These are phyloP conservation scores for Emmonsiellopsis sp. DNA, from an alignment of 2,329 filamentous ascomycete species.

Conservation along the genomic window DNA sequence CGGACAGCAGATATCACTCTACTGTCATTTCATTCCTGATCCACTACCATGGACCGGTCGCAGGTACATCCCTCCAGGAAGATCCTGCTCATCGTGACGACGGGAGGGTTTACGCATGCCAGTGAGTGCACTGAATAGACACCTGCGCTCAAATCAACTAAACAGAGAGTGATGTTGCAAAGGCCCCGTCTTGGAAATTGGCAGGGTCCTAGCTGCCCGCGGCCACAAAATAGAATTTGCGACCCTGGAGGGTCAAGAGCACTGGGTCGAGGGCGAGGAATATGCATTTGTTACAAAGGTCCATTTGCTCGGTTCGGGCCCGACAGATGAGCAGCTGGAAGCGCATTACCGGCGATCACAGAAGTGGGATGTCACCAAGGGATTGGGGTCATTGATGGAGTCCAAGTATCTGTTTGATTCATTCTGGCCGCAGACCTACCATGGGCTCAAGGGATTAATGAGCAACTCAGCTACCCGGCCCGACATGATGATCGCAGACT, in stretches of 20 bases:
- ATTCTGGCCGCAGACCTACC: constrained; percentile 27
- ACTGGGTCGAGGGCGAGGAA: constrained; percentile 21
- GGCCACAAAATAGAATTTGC: constrained; percentile 33
- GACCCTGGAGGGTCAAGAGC: constrained; percentile 29
- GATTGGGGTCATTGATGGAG: constrained; percentile 23
- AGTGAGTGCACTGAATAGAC: constrained; percentile 10
- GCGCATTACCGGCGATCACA: constrained; percentile 30
- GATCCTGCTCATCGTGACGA: constrained; percentile 26
- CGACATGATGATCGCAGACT: constrained; percentile 36
- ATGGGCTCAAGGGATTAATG: constrained; percentile 17
- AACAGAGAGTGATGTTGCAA: not conserved
- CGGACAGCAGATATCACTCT: no score
- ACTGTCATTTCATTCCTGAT: no score
- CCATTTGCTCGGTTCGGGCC: constrained; percentile 24
- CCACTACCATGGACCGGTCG: no score
- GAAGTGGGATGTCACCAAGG: constrained; percentile 24
- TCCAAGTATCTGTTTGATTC: constrained; percentile 32
- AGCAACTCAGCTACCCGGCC: constrained; percentile 19
- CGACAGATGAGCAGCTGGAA: constrained; percentile 20
- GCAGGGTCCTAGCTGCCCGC: constrained; percentile 23
- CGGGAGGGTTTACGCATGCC: constrained; percentile 31
- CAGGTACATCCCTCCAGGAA: not conserved
- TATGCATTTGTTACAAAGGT: constrained; percentile 21
- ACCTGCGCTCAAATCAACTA: no score
- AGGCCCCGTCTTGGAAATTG: constrained; percentile 31